Conservation (phyloP, 139 green algal species). For the Tetradesmus lagerheimii region DNA sequence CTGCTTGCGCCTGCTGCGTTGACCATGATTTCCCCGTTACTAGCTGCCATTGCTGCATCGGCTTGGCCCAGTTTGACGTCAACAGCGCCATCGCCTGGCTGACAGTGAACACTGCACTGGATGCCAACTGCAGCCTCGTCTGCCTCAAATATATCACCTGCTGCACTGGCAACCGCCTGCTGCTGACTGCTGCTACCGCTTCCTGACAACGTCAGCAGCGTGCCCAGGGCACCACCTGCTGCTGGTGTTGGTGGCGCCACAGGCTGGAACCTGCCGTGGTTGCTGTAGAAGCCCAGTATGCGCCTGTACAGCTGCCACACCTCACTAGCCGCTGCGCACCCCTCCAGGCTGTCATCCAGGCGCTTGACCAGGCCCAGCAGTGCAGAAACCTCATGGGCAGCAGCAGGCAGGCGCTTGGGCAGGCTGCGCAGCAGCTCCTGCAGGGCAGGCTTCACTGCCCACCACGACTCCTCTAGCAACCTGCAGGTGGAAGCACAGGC, state of each 20-base stretch:
- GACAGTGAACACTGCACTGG: not conserved
- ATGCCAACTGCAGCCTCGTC: not conserved
- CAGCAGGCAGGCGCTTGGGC: not conserved
- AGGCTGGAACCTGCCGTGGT: slow-evolving; percentile 31
- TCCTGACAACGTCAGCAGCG: not conserved
- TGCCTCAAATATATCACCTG: no score
- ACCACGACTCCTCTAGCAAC: slow-evolving; percentile 39
- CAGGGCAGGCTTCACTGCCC: slow-evolving; percentile 28
- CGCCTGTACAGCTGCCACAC: slow-evolving; percentile 36
- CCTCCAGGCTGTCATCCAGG: slow-evolving; percentile 35
- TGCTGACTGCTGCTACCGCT: not conserved
- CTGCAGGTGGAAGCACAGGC: not conserved
- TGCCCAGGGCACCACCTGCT: not conserved
- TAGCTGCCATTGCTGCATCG: no score
- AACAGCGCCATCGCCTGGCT: not conserved
- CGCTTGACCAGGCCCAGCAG: not conserved
- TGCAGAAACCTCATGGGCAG: not conserved
- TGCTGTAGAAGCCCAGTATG: slow-evolving; percentile 41
- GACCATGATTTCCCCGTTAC: no score
- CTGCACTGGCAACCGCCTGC: not conserved
- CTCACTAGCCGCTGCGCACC: not conserved
- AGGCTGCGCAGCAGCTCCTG: slow-evolving; percentile 23
- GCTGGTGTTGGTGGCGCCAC: not conserved
- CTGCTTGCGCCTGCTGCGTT: not conserved
- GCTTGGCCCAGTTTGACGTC: no score